Base-by-base conservation (phyloP, 129 eudicot genomes). In the Cynara cardunculus region DNA sequence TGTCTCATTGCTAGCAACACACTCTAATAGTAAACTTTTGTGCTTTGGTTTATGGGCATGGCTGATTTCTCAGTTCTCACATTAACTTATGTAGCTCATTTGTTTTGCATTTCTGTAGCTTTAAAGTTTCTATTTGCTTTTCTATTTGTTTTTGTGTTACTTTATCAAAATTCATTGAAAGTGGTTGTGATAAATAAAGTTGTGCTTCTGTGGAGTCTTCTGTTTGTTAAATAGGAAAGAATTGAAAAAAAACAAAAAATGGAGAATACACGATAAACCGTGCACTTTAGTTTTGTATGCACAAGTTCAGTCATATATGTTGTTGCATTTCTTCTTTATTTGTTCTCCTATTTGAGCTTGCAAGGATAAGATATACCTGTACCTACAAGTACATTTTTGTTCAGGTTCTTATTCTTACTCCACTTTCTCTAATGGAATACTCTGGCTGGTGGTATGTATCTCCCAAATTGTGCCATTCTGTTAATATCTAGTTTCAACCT, bases 401-500 rank as follows among this genome's bases (percentile, higher is more conserved):
- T 53, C 62, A 53, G 62, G 19, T 53, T 53, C 53, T 41, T 41
- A 2, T 41, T 2, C 16, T 41, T 13, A 2, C 3, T 41, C 53
- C 53, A 11, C 53, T 41, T 37, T 37, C 53, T 16, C 21, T 53
- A 53, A 18, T 53, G 7, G 62, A 53, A 53, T 53, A 53, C 8
- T 53, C 22, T 53, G 7, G 21, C 62, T 18, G 62, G 62, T 53
- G 62, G 8, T 53, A 53, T 18, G 62, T 53, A 53, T 44, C 56
- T 44, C 18, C 18, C 56, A 44, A 39, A 44, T 59, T 77, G 21
- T 77, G 73, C 8, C 9, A 30, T 73, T 67, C 73, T 65, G 37
- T 79, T 74, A 28, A 19, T 34, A 72, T 2, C 2, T 26, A 19
- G 24, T 65, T 77, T 82, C 22, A 66, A 73, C 69, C 27, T 82